Conservation (phyloP, 176 grass and related monocot species). For the Hyparrhenia diplandra region DNA sequence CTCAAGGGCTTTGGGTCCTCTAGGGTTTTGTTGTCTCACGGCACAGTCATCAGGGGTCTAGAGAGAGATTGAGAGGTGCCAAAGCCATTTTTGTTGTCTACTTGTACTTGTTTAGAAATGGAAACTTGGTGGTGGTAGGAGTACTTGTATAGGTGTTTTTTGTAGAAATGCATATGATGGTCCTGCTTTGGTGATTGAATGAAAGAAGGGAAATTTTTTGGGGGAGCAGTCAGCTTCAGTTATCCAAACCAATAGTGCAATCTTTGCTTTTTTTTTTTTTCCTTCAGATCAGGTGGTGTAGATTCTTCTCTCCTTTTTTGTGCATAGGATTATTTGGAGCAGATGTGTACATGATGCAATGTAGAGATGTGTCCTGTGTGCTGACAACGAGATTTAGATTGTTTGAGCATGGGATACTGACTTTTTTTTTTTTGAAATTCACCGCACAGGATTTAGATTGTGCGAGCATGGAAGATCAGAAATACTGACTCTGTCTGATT, state of each 20-base stretch:
- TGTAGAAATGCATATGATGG: not conserved
- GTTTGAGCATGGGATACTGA: too few species aligned
- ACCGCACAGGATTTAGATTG: too few species aligned
- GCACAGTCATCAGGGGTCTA: not conserved
- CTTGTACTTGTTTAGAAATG: not conserved
- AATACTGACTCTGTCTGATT: too few species aligned
- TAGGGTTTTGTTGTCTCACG: constrained; percentile 61
- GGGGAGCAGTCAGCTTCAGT: not conserved
- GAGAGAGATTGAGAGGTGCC: not conserved
- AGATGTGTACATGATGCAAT: too few species aligned
- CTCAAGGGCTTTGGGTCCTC: constrained; percentile 51
- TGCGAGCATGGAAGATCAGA: too few species aligned
- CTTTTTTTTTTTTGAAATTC: too few species aligned
- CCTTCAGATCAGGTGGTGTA: too few species aligned
- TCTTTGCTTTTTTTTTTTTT: not conserved
- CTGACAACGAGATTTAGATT: too few species aligned
- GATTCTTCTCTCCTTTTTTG: too few species aligned
- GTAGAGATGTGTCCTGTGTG: too few species aligned
- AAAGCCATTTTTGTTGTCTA: not conserved
- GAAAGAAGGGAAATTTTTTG: not conserved
- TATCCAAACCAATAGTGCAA: not conserved
- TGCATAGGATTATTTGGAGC: too few species aligned
- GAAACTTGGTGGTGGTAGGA: not conserved
- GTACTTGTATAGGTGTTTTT: not conserved
- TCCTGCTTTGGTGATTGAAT: not conserved